phyloP scores from a whole-genome alignment of 2,329 filamentous ascomycete species.

The Endoconidiophora polonica region DNA sequence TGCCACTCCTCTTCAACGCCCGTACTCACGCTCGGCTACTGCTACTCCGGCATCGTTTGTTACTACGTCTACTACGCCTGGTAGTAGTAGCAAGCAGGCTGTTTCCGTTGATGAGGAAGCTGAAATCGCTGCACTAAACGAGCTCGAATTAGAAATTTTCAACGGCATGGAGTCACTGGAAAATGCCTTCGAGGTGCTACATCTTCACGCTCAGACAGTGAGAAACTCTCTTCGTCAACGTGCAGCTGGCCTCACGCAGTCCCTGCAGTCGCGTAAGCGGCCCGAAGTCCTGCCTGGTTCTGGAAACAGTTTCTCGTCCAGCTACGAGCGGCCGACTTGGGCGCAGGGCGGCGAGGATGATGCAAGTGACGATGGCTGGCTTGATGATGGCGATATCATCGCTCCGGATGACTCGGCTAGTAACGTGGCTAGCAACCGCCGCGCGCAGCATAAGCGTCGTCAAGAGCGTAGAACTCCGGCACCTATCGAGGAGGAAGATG shows the following conservation, averaged over 20 bases:
- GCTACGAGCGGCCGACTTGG: constrained; percentile 31
- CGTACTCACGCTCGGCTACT: constrained; percentile 40
- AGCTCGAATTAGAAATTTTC: constrained; percentile 87
- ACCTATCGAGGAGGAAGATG: constrained; percentile 53
- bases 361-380: constrained; percentile 43
- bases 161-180: constrained; percentile 86
- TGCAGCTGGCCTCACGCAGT: constrained; percentile 56
- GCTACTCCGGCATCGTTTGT: constrained; percentile 42
- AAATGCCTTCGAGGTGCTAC: constrained; percentile 84
- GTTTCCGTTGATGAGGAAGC: constrained; percentile 89
- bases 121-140: constrained; percentile 75
- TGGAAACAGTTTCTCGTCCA: constrained; percentile 28
- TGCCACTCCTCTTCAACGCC: constrained; percentile 28
- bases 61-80: constrained; percentile 34
- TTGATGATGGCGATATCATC: constrained; percentile 37
- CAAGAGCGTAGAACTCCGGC: constrained; percentile 56
- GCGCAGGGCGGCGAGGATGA: constrained; percentile 23
- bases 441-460: constrained; percentile 49
- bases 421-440: constrained; percentile 57
- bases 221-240: constrained; percentile 66
- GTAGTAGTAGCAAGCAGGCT: constrained; percentile 30
- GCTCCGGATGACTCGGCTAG: constrained; percentile 67
- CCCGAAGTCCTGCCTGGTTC: constrained; percentile 38
- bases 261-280: constrained; percentile 40
- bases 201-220: constrained; percentile 66